Evolutionary conservation across 2,329 filamentous ascomycete genomes (phyloP).

Genomic region (Claviceps cyperi): DNA sequence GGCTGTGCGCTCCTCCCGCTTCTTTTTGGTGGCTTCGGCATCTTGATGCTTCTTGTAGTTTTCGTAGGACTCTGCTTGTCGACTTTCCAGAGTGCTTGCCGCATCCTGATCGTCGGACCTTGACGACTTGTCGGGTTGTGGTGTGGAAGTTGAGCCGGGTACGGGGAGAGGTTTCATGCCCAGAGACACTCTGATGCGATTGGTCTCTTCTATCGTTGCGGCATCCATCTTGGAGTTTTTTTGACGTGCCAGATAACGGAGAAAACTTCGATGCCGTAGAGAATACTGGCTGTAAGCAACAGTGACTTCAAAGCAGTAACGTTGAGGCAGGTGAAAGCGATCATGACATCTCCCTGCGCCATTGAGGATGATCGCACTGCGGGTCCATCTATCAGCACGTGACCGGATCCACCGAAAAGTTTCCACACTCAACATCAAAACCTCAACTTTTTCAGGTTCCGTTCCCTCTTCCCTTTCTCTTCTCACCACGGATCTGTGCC

Average conservation of each 20-base stretch:
- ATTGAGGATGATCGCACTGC: not conserved
- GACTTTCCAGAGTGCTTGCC: constrained; percentile 71
- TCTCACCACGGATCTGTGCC: constrained; percentile 67
- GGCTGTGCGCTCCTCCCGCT: constrained; percentile 65
- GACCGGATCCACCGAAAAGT: constrained; percentile 4
- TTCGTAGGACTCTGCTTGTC: constrained; percentile 56
- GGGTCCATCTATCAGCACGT: constrained; percentile 1
- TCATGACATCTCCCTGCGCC: not conserved
- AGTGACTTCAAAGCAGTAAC: not conserved
- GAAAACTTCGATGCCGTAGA: not conserved
- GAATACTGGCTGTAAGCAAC: not conserved
- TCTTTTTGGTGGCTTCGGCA: constrained; percentile 62
- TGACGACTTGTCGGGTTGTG: constrained; percentile 30
- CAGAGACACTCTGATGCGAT: constrained; percentile 77
- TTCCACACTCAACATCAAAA: constrained; percentile 7
- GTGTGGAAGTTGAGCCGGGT: constrained; percentile 41
- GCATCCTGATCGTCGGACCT: constrained; percentile 48
- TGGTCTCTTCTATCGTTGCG: constrained; percentile 80
- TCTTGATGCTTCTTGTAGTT: constrained; percentile 55
- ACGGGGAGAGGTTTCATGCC: constrained; percentile 83
- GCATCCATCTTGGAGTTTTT: constrained; percentile 34
- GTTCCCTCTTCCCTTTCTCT: constrained; percentile 21
- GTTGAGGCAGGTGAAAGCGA: not conserved
- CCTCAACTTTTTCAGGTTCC: constrained; percentile 12
- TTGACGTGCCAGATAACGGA: not conserved